Evolutionary conservation across 2,329 filamentous ascomycete species (phyloP), one percentile per base, ranked within the genome.

Genomic region (Elsinoe necatrix): DNA sequence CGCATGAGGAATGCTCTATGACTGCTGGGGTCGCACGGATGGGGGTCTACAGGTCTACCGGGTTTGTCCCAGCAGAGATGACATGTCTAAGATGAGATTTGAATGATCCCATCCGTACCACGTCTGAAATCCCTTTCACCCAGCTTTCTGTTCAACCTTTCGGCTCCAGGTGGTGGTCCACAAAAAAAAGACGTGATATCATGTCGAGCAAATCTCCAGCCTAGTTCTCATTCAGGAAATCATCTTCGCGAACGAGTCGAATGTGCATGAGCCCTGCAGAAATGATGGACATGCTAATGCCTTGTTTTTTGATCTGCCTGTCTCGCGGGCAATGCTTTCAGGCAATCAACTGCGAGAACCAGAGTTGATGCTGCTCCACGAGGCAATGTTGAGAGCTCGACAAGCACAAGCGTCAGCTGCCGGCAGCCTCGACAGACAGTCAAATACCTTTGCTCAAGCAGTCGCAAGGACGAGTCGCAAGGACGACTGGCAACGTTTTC

Each of bases 371-470:
- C 29, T 35, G 41, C 41, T 45, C 20, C 41, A 16, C 34, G 9
- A 52, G 48, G 34, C 29, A 37, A 35, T 20, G 29, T 25, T 21
- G 41, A 45, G 41, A 25, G 41, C 41, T 45, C 23, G 20, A 12
- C 41, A 18, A 18, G 20, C 41, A n/a, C 41, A 21, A 45, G 41
- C 9, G 12, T 20, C 48, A 39, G 16, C 18, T 52, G 48, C n/a
- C 20, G 48, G 48, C 48, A 52, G 48, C 48, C 48, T 52, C 48
- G 48, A 52, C 14, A 27, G 31, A 35, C n/a, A 25, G 14, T 52
- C 31, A 52, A 52, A n/a, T 37, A 29, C 16, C 14, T 25, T 31
- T n/a, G 3, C 3, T 7, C 29, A 14, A 25, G n/a, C 48, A 52
- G 29, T 52, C 34, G 48, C 48, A 39, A 37, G 25, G 16, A 39